Conservation (phyloP, 2,329 filamentous ascomycete species). For the Hypoxylon sp. region DNA sequence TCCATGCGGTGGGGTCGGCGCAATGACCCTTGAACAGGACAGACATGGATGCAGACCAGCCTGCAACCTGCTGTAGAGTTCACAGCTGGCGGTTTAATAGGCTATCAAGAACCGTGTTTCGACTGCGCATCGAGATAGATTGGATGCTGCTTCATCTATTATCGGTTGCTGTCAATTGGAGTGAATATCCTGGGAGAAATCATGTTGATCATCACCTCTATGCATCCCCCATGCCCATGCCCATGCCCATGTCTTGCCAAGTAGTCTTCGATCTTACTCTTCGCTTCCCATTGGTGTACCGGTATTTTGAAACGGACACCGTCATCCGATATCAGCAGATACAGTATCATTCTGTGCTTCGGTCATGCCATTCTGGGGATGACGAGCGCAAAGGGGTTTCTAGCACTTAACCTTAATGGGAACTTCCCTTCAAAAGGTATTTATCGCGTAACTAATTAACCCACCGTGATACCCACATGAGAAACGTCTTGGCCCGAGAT, state of each 20-base stretch:
- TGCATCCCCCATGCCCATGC: neutral
- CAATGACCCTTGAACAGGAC: constrained; percentile 7
- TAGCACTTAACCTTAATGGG: neutral
- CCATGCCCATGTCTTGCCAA: too few relatives aligned
- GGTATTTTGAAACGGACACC: constrained; percentile 37
- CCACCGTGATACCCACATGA: constrained; percentile 37
- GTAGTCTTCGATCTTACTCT: constrained; percentile 19
- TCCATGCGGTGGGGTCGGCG: neutral
- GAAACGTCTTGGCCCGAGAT: constrained; percentile 46
- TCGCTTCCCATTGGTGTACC: constrained; percentile 25
- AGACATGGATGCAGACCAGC: neutral
- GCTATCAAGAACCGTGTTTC: neutral
- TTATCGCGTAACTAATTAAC: constrained; percentile 31
- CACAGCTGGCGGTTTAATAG: neutral
- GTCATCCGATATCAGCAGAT: constrained; percentile 40
- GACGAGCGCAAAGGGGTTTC: constrained; percentile 12
- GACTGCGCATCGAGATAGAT: neutral
- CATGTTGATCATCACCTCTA: constrained; percentile 4
- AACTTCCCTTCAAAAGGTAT: constrained; percentile 7
- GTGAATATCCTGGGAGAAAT: constrained; percentile 7
- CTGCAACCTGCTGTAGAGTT: neutral
- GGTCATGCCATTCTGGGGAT: constrained; percentile 4
- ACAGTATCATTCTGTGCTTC: constrained; percentile 27
- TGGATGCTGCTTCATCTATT: neutral
- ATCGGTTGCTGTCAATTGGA: neutral